These are phyloP conservation scores for Entamoeba moshkovskii DNA, from an alignment of 208 protist species.

Conservation along the genomic window DNA sequence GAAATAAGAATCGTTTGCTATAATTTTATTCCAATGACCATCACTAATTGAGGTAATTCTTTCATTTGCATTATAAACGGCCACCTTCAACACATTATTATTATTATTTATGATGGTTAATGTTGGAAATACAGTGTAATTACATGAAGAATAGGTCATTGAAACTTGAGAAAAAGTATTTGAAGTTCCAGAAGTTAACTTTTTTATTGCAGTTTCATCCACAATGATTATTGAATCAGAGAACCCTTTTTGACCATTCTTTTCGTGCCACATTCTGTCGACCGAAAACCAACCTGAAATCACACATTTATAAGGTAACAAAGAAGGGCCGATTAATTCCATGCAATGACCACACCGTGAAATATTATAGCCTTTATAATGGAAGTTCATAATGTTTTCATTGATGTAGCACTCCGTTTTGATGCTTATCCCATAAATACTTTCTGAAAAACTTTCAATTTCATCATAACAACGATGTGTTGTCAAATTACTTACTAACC, in stretches of 20 bases:
- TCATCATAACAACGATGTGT: not conserved
- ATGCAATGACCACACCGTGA: not conserved
- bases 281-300: not conserved
- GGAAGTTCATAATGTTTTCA: not conserved
- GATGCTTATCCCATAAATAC: not conserved
- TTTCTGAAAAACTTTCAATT: not conserved
- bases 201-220: not conserved
- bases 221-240: not conserved
- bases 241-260: not conserved
- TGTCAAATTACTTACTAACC: no score
- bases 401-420: not conserved
- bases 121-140: not conserved
- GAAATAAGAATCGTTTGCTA: not conserved
- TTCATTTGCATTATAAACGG: not conserved
- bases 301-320: not conserved
- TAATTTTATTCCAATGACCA: not conserved
- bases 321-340: not conserved
- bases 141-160: not conserved
- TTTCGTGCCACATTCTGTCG: not conserved
- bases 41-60: not conserved
- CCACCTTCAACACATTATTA: not conserved
- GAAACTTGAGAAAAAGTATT: not conserved
- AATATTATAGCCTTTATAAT: not conserved
- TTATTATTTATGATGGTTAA: not conserved
- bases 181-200: not conserved